phyloP scores from a whole-genome alignment of 352 stramenopile species.

The Phytophthora lateralis region DNA sequence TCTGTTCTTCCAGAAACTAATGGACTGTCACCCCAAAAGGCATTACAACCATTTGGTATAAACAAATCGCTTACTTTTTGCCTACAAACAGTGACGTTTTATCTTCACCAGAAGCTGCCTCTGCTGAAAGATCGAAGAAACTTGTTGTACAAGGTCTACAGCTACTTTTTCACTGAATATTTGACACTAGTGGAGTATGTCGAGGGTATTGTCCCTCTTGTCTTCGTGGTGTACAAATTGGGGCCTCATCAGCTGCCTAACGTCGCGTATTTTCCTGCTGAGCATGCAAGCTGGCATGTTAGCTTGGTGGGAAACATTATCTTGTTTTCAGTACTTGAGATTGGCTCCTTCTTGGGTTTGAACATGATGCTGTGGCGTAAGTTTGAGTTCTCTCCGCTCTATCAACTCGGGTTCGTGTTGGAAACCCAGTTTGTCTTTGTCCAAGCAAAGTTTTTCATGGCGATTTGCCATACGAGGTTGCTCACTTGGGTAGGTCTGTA shows the following conservation, averaged over 20 bases:
- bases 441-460: conserved; percentile 5
- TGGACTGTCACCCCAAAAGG: too few relatives aligned
- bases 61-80: too few relatives aligned
- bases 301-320: conserved; percentile 6
- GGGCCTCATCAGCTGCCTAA: conserved; percentile 35
- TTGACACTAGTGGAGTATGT: conserved; percentile 41
- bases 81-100: too few relatives aligned
- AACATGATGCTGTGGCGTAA: conserved; percentile 30
- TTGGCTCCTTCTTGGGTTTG: conserved; percentile 34
- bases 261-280: conserved; percentile 28
- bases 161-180: conserved; percentile 38
- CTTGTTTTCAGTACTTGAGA: conserved; percentile 34
- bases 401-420: conserved; percentile 40
- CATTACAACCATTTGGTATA: too few relatives aligned
- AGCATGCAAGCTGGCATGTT: not conserved
- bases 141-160: conserved; percentile 16
- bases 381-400: conserved; percentile 29
- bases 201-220: conserved; percentile 33
- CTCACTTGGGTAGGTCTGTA: conserved; percentile 4
- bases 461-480: conserved; percentile 9
- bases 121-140: conserved; percentile 8
- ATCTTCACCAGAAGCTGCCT: not conserved
- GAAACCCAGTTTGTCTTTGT: conserved; percentile 27
- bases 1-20: too few relatives aligned
- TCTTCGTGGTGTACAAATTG: conserved; percentile 36